These are phyloP conservation scores for Arthrobotrys conoides DNA, from an alignment of 2,329 filamentous ascomycete genomes.

Conservation along the genomic window DNA sequence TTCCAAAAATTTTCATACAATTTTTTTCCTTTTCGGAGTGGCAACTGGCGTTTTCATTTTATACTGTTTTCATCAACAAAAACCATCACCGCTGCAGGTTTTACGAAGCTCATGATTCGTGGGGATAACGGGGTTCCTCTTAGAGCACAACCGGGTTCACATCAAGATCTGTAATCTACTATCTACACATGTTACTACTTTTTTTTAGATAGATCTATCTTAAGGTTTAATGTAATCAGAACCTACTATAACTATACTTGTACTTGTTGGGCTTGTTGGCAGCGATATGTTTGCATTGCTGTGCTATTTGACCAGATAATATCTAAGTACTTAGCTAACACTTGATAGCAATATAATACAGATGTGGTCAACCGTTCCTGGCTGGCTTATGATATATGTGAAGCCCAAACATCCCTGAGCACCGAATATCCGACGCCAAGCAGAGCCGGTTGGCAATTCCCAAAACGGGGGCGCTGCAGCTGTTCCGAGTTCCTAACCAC, in stretches of 20 bases:
- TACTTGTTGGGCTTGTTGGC: slow-evolving; percentile 25
- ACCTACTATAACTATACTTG: not conserved
- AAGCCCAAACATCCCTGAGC: not conserved
- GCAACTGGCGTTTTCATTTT: slow-evolving; percentile 45
- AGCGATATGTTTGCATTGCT: slow-evolving; percentile 13
- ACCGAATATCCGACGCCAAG: slow-evolving; percentile 24
- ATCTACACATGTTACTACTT: not conserved
- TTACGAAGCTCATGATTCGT: slow-evolving; percentile 49
- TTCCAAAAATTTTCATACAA: slow-evolving; percentile 8
- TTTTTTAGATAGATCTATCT: not conserved
- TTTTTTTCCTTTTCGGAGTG: slow-evolving; percentile 30
- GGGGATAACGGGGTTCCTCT: slow-evolving; percentile 15
- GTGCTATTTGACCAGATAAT: slow-evolving; percentile 20
- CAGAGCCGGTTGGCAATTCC: slow-evolving; percentile 21
- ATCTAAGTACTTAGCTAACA: too few relatives aligned
- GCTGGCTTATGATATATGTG: too few relatives aligned
- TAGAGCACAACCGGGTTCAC: slow-evolving; percentile 15
- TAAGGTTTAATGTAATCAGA: slow-evolving; percentile 8
- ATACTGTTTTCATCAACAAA: slow-evolving; percentile 7
- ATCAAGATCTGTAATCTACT: not conserved
- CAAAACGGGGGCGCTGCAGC: slow-evolving; percentile 21
- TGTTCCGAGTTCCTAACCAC: slow-evolving; percentile 28
- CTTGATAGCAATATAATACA: too few relatives aligned
- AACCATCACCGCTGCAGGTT: slow-evolving; percentile 24
- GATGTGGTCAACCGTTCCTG: not conserved